These are phyloP conservation scores for Hanseniaspora vineae DNA, from an alignment of 805 yeast genomes.

Conservation along the genomic window DNA sequence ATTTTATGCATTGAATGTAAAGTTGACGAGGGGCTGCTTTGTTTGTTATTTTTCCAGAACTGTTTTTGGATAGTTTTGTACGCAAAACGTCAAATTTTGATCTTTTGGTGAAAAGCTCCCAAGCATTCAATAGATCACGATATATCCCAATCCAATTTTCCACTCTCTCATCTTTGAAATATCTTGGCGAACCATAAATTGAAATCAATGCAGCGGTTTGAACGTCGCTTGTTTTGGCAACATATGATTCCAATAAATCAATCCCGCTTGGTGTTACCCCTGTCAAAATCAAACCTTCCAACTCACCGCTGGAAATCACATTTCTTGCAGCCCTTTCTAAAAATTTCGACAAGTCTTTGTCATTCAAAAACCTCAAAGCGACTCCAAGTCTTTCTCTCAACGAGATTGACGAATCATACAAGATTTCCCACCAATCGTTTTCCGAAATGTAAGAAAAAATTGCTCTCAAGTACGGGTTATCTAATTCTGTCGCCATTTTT, in stretches of 20 bases:
- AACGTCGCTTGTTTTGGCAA: constrained; percentile 78
- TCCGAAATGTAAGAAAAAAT: constrained; percentile 90
- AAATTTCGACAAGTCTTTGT: constrained; percentile 61
- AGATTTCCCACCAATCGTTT: constrained; percentile 91
- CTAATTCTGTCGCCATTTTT: constrained; percentile 72
- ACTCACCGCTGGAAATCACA: constrained; percentile 67
- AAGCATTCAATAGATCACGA: constrained; percentile 55
- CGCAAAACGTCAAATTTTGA: constrained; percentile 80
- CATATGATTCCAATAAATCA: constrained; percentile 71
- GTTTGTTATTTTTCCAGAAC: constrained; percentile 34
- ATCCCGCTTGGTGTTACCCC: constrained; percentile 85
- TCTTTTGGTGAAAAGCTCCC: constrained; percentile 65
- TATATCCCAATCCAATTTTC: constrained; percentile 70
- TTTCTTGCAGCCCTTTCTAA: constrained; percentile 55
- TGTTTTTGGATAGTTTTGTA: constrained; percentile 44
- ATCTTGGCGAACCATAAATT: constrained; percentile 73
- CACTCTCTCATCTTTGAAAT: constrained; percentile 59
- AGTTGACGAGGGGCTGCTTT: constrained; percentile 58
- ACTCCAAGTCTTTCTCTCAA: constrained; percentile 81
- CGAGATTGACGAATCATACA: constrained; percentile 82
- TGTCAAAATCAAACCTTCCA: constrained; percentile 81
- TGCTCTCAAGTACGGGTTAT: constrained; percentile 79
- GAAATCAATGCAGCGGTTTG: constrained; percentile 83
- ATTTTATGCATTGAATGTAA: constrained; percentile 65
- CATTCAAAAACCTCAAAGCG: constrained; percentile 75